These are phyloP conservation scores for Metschnikowia anglica DNA, from an alignment of 805 yeast genomes.

Conservation along the genomic window DNA sequence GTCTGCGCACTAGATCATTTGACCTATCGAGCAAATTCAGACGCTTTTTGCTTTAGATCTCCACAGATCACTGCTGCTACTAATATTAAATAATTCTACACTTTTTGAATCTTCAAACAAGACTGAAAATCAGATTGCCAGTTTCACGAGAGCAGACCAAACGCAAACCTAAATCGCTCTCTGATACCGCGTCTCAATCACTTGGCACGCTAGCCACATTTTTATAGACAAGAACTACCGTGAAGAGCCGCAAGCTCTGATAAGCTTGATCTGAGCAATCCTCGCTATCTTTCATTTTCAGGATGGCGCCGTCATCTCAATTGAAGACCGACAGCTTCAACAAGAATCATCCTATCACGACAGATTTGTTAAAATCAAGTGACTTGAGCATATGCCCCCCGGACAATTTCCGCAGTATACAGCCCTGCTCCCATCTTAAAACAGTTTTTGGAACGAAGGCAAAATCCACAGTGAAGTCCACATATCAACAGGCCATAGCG, in stretches of 20 bases:
- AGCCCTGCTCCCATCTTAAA: slow-evolving; percentile 50
- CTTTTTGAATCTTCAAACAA: too few relatives aligned
- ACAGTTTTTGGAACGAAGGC: slow-evolving; percentile 51
- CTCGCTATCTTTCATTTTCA: not conserved
- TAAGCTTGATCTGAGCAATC: not conserved
- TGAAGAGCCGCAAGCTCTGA: not conserved
- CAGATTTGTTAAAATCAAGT: not conserved
- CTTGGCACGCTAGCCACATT: not conserved
- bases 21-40: not conserved
- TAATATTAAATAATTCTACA: too few relatives aligned
- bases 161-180: not conserved
- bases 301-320: slow-evolving; percentile 7
- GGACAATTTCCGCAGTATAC: slow-evolving; percentile 32
- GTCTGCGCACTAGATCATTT: slow-evolving; percentile 1
- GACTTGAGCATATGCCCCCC: slow-evolving; percentile 13
- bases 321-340: not conserved
- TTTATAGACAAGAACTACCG: not conserved
- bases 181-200: not conserved
- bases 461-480: slow-evolving; percentile 46
- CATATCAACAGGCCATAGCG: slow-evolving; percentile 52
- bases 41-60: not conserved
- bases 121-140: too few relatives aligned
- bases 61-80: not conserved
- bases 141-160: too few relatives aligned
- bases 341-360: not conserved